phyloP scores from a whole-genome alignment of 2,329 filamentous ascomycete species.

The Graphilbum ipis-grandicollis region DNA sequence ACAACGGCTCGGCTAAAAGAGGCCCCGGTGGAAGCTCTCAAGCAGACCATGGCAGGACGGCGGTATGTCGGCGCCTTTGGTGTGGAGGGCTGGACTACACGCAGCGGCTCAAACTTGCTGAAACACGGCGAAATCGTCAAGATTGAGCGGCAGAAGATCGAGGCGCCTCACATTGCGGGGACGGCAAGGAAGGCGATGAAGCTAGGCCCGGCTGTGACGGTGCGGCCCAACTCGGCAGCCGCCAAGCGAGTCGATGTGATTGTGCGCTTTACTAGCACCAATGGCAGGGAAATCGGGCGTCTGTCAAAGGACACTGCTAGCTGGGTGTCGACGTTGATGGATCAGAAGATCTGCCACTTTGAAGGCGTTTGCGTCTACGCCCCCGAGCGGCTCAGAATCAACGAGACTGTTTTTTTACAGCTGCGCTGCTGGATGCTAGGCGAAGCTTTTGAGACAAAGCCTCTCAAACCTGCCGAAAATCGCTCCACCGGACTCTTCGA shows the following conservation, averaged over 20 bases:
- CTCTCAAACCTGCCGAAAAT: constrained; percentile 49
- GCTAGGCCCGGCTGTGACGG: constrained; percentile 16
- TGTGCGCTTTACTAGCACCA: constrained; percentile 72
- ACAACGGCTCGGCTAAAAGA: too few relatives aligned
- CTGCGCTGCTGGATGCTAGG: constrained; percentile 59
- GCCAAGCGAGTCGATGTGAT: constrained; percentile 66
- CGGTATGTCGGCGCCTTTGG: constrained; percentile 87
- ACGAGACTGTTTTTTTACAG: constrained; percentile 89
- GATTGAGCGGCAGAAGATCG: constrained; percentile 73
- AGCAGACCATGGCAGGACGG: constrained; percentile 17
- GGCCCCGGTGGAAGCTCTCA: too few relatives aligned
- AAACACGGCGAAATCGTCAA: constrained; percentile 68
- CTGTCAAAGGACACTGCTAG: constrained; percentile 72
- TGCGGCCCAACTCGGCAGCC: constrained; percentile 27
- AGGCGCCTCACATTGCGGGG: constrained; percentile 27
- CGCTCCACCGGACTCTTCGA: constrained; percentile 61
- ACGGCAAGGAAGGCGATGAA: constrained; percentile 22
- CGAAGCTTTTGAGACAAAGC: constrained; percentile 51
- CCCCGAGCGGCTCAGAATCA: constrained; percentile 68
- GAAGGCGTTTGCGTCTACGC: constrained; percentile 80
- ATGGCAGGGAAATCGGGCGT: constrained; percentile 69
- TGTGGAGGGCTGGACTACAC: constrained; percentile 79
- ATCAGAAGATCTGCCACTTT: constrained; percentile 77
- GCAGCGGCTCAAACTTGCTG: constrained; percentile 58
- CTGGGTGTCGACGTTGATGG: constrained; percentile 85